Conservation (phyloP, 345 rosid species). For the Syzygium aromaticum region DNA sequence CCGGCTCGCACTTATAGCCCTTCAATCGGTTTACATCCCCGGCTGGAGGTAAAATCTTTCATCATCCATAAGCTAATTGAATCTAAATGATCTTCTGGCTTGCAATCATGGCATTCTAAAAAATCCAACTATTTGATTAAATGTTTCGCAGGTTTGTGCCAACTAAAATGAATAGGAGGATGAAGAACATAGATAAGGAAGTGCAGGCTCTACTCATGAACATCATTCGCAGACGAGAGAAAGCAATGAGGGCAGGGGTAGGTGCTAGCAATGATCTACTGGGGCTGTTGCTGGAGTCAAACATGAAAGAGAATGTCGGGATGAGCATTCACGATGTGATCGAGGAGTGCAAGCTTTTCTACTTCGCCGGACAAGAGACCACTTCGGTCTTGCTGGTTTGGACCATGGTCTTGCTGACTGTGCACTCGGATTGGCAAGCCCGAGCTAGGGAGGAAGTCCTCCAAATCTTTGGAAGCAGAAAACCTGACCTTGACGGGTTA, state of each 20-base stretch:
- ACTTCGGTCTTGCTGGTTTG: constrained; percentile 43
- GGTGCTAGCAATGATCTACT: background rate
- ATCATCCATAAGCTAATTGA: background rate
- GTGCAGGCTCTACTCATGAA: background rate
- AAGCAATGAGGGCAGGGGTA: background rate
- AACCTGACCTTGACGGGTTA: constrained; percentile 28
- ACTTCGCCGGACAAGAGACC: constrained; percentile 62
- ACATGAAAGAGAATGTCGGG: background rate
- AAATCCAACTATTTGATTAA: background rate
- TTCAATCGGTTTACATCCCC: constrained; percentile 13
- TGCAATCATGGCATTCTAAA: background rate
- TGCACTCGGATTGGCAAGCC: constrained; percentile 49
- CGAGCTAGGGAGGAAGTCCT: constrained; percentile 44
- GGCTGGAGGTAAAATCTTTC: constrained; percentile 28
- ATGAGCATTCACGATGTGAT: constrained; percentile 5
- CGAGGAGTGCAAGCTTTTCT: constrained; percentile 41
- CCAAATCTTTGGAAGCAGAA: constrained; percentile 18
- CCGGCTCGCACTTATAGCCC: background rate
- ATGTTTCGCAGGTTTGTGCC: constrained; percentile 1
- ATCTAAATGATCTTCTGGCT: background rate
- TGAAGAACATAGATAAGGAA: constrained; percentile 1
- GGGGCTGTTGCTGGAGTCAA: background rate
- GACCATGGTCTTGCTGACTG: constrained; percentile 39
- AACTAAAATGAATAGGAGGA: constrained; percentile 3
- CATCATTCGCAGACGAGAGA: background rate